Evolutionary conservation across 192 early-diverging fungal species (phyloP).

Genomic region (Linnemannia elongata): DNA sequence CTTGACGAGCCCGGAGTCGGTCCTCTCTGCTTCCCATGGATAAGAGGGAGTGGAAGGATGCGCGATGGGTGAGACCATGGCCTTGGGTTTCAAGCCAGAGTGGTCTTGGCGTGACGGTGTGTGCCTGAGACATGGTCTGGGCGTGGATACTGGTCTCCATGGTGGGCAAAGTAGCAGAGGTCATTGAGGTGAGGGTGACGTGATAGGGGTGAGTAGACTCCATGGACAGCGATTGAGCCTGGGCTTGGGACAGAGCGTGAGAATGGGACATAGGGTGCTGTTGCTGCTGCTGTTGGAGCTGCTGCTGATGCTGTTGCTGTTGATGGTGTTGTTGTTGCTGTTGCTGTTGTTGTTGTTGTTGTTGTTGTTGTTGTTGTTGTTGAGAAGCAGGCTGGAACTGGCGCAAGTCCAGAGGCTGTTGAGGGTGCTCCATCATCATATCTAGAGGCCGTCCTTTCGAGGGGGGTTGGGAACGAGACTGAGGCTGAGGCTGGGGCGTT

Average conservation of each 20-base stretch:
- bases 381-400: constrained; percentile 37
- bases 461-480: neutral
- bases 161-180: neutral
- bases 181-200: constrained; percentile 4
- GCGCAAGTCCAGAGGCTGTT: constrained; percentile 46
- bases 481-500: neutral
- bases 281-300: neutral
- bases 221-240: constrained; percentile 17
- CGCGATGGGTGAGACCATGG: constrained; percentile 36
- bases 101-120: constrained; percentile 21
- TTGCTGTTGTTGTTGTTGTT: constrained; percentile 20
- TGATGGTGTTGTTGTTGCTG: constrained; percentile 20
- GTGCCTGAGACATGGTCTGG: constrained; percentile 28
- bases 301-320: constrained; percentile 15
- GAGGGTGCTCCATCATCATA: constrained; percentile 55
- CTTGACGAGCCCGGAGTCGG: constrained; percentile 40
- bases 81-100: constrained; percentile 40
- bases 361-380: constrained; percentile 23
- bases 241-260: neutral
- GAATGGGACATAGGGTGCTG: neutral
- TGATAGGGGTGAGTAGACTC: constrained; percentile 49
- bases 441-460: constrained; percentile 18
- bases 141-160: constrained; percentile 3
- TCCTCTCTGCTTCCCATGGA: constrained; percentile 37
- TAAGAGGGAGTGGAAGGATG: constrained; percentile 41